Conservation (phyloP, 2,329 filamentous ascomycete genomes). For the Neocatenulostroma microsporum region DNA sequence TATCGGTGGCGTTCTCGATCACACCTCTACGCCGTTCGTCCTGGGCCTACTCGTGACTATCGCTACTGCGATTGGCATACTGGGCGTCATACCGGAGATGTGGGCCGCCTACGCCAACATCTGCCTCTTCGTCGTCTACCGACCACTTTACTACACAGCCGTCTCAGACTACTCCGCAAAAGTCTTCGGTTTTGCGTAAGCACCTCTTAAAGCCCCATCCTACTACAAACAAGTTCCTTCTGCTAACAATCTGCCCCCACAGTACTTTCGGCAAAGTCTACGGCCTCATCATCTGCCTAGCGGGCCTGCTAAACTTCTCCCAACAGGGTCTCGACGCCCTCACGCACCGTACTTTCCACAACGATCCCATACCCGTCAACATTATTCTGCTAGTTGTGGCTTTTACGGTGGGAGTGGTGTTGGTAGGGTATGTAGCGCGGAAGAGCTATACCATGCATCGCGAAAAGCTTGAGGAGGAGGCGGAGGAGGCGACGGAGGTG, state of each 20-base stretch:
- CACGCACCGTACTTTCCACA: constrained; percentile 63
- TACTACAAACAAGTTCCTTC: no score
- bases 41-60: constrained; percentile 61
- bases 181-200: constrained; percentile 82
- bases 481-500: constrained; percentile 34
- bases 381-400: constrained; percentile 56
- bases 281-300: constrained; percentile 77
- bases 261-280: constrained; percentile 96
- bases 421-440: constrained; percentile 60
- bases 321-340: constrained; percentile 73
- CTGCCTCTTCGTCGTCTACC: constrained; percentile 71
- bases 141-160: constrained; percentile 84
- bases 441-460: constrained; percentile 40
- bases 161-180: constrained; percentile 84
- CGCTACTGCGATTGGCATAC: constrained; percentile 66
- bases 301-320: constrained; percentile 74
- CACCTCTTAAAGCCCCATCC: no score
- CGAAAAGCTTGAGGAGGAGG: constrained; percentile 36
- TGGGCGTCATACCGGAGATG: constrained; percentile 63
- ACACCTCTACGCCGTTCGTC: constrained; percentile 62
- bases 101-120: constrained; percentile 72
- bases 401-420: constrained; percentile 53
- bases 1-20: constrained; percentile 72
- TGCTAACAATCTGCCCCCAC: no score
- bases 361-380: constrained; percentile 72